These are phyloP conservation scores for Pyronema omphalodes DNA, from an alignment of 495 filamentous ascomycete genomes.

Conservation along the genomic window DNA sequence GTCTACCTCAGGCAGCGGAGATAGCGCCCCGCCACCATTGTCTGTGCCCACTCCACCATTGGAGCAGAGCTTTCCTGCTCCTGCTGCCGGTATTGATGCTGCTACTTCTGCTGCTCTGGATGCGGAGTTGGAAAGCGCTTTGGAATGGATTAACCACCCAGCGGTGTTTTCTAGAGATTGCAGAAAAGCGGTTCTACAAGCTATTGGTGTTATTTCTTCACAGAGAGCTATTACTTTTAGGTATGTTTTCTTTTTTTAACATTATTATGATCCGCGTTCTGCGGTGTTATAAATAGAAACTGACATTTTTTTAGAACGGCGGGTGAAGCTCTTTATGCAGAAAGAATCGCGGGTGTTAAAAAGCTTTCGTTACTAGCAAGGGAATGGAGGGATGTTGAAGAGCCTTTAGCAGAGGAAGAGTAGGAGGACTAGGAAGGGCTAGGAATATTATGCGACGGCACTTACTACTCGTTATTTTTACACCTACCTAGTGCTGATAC, in stretches of 20 bases:
- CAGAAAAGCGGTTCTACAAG: conserved; percentile 86
- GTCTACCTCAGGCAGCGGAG: conserved; percentile 8
- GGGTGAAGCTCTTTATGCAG: conserved; percentile 23
- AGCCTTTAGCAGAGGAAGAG: conserved; percentile 23
- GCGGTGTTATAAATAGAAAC: neutral
- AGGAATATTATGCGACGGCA: neutral
- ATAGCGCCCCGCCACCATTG: conserved; percentile 29
- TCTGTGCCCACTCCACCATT: conserved; percentile 30
- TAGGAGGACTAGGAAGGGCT: too few relatives aligned
- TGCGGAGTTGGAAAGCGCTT: conserved; percentile 68
- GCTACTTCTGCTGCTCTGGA: conserved; percentile 72
- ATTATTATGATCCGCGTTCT: neutral
- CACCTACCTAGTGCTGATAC: too few relatives aligned
- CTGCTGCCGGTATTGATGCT: conserved; percentile 54
- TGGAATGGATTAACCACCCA: conserved; percentile 99
- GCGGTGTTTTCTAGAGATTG: conserved; percentile 91
- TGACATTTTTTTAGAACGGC: conserved; percentile 14
- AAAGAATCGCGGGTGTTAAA: conserved; percentile 21
- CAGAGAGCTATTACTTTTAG: conserved; percentile 91
- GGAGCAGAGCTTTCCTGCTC: conserved; percentile 40
- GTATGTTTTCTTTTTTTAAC: conserved; percentile 1
- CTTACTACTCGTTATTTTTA: too few relatives aligned
- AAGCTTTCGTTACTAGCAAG: conserved; percentile 19
- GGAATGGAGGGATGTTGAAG: conserved; percentile 24
- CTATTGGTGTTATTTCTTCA: conserved; percentile 87